phyloP scores from a whole-genome alignment of 1,139 yeast genomes.

The Saccharomyces hybrid region DNA sequence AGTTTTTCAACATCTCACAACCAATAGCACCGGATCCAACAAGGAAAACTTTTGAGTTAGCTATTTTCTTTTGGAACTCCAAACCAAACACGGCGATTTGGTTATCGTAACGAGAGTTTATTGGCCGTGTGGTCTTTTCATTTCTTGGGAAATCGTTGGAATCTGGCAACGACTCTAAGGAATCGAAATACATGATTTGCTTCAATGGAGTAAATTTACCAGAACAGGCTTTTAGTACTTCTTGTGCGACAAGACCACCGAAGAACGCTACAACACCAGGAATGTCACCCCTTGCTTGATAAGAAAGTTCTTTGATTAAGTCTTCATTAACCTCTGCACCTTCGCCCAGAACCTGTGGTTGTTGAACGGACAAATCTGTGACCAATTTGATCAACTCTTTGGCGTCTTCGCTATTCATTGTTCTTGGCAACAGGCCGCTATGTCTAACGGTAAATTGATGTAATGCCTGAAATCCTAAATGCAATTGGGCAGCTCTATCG shows the following conservation, averaged over 20 bases:
- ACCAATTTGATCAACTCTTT: slow-evolving; percentile 55
- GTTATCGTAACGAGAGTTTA: slow-evolving; percentile 77
- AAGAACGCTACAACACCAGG: slow-evolving; percentile 85
- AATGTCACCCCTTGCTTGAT: slow-evolving; percentile 84
- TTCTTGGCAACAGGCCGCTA: slow-evolving; percentile 63
- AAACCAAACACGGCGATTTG: slow-evolving; percentile 92
- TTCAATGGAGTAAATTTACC: slow-evolving; percentile 91
- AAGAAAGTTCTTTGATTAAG: slow-evolving; percentile 63
- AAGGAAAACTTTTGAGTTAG: slow-evolving; percentile 74
- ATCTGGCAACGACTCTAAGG: slow-evolving; percentile 84
- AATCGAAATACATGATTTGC: slow-evolving; percentile 90
- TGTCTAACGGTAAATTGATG: slow-evolving; percentile 62
- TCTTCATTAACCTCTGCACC: slow-evolving; percentile 51
- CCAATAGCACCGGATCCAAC: slow-evolving; percentile 99
- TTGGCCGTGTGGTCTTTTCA: slow-evolving; percentile 66
- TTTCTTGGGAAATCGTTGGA: slow-evolving; percentile 50
- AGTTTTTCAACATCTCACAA: slow-evolving; percentile 95
- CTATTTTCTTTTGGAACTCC: slow-evolving; percentile 61
- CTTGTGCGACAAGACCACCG: slow-evolving; percentile 96
- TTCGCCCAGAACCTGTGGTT: slow-evolving; percentile 50
- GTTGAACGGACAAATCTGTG: slow-evolving; percentile 50
- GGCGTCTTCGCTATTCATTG: slow-evolving; percentile 72
- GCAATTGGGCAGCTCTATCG: slow-evolving; percentile 84
- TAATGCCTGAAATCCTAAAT: slow-evolving; percentile 86
- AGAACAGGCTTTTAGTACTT: slow-evolving; percentile 87